Evolutionary conservation across 1,284 basidiomycete species (phyloP).

Genomic region (Coniophora puteana): DNA sequence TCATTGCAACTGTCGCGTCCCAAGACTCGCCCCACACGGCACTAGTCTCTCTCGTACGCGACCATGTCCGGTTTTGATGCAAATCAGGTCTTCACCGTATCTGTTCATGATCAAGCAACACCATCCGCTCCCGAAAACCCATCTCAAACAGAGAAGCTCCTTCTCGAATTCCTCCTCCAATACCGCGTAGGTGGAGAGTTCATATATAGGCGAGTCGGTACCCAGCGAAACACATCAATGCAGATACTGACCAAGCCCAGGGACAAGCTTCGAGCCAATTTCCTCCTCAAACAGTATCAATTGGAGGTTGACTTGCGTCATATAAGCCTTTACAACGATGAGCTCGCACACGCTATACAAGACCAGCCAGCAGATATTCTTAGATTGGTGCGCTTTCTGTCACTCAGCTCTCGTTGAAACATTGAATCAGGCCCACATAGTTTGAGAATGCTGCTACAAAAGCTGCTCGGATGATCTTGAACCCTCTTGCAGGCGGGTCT

Average conservation of each 20-base stretch:
- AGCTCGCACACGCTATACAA: slow-evolving; percentile 88
- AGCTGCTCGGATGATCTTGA: slow-evolving; percentile 78
- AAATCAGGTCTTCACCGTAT: slow-evolving; percentile 76
- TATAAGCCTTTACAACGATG: slow-evolving; percentile 89
- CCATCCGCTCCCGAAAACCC: slow-evolving; percentile 61
- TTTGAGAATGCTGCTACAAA: slow-evolving; percentile 87
- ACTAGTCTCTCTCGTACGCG: slow-evolving; percentile 9
- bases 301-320: slow-evolving; percentile 93
- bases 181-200: slow-evolving; percentile 89
- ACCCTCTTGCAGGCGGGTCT: slow-evolving; percentile 56
- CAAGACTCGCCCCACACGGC: slow-evolving; percentile 12
- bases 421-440: slow-evolving; percentile 35
- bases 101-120: slow-evolving; percentile 59
- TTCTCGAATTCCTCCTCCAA: slow-evolving; percentile 82
- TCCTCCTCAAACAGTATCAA: slow-evolving; percentile 88
- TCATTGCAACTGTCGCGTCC: slow-evolving; percentile 11
- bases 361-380: slow-evolving; percentile 88
- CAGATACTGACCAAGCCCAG: slow-evolving; percentile 35
- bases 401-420: not conserved
- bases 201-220: slow-evolving; percentile 91
- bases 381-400: slow-evolving; percentile 78
- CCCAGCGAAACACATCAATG: no score
- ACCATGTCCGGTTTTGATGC: slow-evolving; percentile 72
- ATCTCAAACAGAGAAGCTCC: slow-evolving; percentile 75
- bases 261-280: slow-evolving; percentile 86